These are phyloP conservation scores for Sphenostylis stenocarpa DNA, from an alignment of 306 rosid genomes.

Conservation along the genomic window DNA sequence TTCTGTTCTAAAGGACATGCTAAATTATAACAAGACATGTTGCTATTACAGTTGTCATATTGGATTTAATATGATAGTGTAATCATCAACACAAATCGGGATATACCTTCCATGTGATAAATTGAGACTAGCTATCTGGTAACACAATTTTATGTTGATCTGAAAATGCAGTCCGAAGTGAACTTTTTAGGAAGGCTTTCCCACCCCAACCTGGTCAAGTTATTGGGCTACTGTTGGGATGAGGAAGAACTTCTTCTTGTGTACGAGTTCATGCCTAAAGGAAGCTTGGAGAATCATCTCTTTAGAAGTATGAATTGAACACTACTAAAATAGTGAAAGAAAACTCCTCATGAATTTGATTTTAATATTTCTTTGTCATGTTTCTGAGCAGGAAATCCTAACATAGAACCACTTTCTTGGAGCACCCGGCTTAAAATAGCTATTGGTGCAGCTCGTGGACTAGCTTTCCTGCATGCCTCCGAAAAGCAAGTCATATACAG, in stretches of 20 bases:
- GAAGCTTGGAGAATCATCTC: slow-evolving; percentile 93
- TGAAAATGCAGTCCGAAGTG: slow-evolving; percentile 72
- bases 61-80: slow-evolving; percentile 1
- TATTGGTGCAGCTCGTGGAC: slow-evolving; percentile 84
- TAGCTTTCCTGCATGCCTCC: slow-evolving; percentile 78
- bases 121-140: background rate
- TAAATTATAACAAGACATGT: background rate
- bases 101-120: slow-evolving; percentile 11
- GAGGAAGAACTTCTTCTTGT: slow-evolving; percentile 84
- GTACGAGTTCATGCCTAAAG: slow-evolving; percentile 83
- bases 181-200: slow-evolving; percentile 80
- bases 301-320: slow-evolving; percentile 67
- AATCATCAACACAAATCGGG: background rate
- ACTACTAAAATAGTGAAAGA: background rate
- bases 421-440: slow-evolving; percentile 68
- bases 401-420: slow-evolving; percentile 75
- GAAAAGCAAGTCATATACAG: slow-evolving; percentile 73
- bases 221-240: slow-evolving; percentile 84
- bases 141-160: slow-evolving; percentile 7
- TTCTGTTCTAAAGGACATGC: background rate
- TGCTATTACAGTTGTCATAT: background rate
- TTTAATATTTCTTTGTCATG: slow-evolving; percentile 14
- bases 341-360: background rate
- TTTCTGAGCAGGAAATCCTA: slow-evolving; percentile 58
- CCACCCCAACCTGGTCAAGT: slow-evolving; percentile 83